Evolutionary conservation across 495 filamentous ascomycete genomes (phyloP).

Genomic region (Rhizodiscina lignyota): DNA sequence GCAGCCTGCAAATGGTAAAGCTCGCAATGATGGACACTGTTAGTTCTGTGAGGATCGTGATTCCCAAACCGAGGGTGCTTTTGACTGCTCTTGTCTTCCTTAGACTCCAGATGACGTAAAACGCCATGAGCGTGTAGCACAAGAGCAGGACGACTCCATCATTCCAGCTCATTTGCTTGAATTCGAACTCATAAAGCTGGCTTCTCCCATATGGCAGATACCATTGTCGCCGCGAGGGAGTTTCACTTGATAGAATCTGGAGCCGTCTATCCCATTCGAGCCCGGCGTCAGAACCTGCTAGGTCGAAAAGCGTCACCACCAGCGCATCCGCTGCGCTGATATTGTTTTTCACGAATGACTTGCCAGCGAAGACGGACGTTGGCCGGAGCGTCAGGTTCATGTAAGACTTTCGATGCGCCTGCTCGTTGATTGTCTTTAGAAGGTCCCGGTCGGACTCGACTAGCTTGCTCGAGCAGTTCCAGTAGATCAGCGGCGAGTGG

Average conservation of each 20-base stretch:
- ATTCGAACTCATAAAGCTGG: conserved; percentile 55
- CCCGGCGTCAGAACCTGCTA: conserved; percentile 36
- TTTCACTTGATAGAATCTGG: conserved; percentile 26
- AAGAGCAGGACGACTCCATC: conserved; percentile 40
- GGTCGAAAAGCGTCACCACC: conserved; percentile 55
- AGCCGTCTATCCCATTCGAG: conserved; percentile 39
- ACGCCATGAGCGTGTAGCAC: conserved; percentile 40
- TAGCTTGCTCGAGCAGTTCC: conserved; percentile 41
- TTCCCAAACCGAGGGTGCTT: conserved; percentile 45
- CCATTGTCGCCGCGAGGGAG: conserved; percentile 35
- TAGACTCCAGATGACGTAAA: conserved; percentile 41
- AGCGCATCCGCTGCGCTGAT: conserved; percentile 53
- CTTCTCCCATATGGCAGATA: conserved; percentile 40
- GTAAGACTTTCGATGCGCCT: conserved; percentile 32
- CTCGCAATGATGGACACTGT: conserved; percentile 39
- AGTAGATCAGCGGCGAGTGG: conserved; percentile 60
- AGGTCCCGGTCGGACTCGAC: conserved; percentile 41
- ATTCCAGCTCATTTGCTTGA: conserved; percentile 42
- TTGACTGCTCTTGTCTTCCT: conserved; percentile 48
- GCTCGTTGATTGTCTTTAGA: conserved; percentile 44
- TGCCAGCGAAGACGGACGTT: conserved; percentile 60
- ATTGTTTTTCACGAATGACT: conserved; percentile 41
- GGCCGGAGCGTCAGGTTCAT: conserved; percentile 54
- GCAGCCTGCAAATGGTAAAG: conserved; percentile 21
- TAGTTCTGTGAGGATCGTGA: conserved; percentile 43